Evolutionary conservation across 2,329 filamentous ascomycete genomes (phyloP).

Genomic region (Xylariaceae sp.): DNA sequence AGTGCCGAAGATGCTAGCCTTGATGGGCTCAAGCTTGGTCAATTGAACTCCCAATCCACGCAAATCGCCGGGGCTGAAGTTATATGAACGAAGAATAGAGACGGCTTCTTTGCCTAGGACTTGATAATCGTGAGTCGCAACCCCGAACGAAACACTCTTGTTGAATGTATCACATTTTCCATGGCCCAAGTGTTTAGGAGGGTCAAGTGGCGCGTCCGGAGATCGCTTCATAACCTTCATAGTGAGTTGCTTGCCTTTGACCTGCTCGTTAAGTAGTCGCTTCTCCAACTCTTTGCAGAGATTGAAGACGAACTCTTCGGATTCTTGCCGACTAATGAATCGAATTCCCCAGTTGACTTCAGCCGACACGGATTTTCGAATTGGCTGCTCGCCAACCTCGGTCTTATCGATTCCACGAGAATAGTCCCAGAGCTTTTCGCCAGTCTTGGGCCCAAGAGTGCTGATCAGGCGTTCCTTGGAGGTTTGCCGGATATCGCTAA

Average conservation of each 20-base stretch:
- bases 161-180: constrained; percentile 93
- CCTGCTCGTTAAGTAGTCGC: constrained; percentile 72
- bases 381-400: constrained; percentile 78
- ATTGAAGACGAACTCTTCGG: constrained; percentile 83
- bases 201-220: constrained; percentile 80
- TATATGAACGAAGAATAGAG: constrained; percentile 74
- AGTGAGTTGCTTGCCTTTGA: constrained; percentile 82
- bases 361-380: constrained; percentile 90
- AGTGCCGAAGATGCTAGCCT: constrained; percentile 46
- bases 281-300: constrained; percentile 80
- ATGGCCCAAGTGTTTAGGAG: constrained; percentile 88
- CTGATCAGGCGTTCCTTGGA: constrained; percentile 70
- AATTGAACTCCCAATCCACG: constrained; percentile 88
- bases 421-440: constrained; percentile 85
- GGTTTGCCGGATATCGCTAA: constrained; percentile 74
- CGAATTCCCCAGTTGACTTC: constrained; percentile 98
- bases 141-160: constrained; percentile 76
- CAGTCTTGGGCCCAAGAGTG: constrained; percentile 82
- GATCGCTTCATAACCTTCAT: constrained; percentile 93
- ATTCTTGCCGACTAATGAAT: constrained; percentile 86
- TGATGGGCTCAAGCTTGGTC: constrained; percentile 83
- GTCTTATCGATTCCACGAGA: constrained; percentile 77
- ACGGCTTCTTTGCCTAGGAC: constrained; percentile 75
- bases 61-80: constrained; percentile 85
- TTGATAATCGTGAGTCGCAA: constrained; percentile 72